Percentiles rank a stretch among this genome's conserved stretches.
These are phyloP conservation scores for Dactylellina parvicollis DNA, from an alignment of 2,329 filamentous ascomycete species.

Conservation along the genomic window DNA sequence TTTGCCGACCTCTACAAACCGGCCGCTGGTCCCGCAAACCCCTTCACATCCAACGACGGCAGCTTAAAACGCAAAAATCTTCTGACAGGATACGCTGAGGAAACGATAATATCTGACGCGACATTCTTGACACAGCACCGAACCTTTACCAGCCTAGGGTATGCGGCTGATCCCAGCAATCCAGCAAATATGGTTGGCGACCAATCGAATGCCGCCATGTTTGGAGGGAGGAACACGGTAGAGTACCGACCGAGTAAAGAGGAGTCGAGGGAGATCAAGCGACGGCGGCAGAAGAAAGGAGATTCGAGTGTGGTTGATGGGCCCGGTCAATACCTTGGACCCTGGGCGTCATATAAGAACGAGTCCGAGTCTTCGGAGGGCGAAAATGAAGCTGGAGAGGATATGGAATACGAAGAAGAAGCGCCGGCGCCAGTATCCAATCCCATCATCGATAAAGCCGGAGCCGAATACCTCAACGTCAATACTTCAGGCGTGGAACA, in stretches of 20 bases:
- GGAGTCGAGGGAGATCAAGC: constrained; percentile 72
- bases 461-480: constrained; percentile 64
- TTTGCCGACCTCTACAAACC: constrained; percentile 76
- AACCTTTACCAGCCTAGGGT: constrained; percentile 75
- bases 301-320: constrained; percentile 85
- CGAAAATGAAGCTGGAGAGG: constrained; percentile 74
- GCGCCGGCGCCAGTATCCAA: constrained; percentile 68
- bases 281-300: constrained; percentile 85
- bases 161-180: constrained; percentile 66
- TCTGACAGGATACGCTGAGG: constrained; percentile 84
- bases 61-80: constrained; percentile 80
- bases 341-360: constrained; percentile 86
- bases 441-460: constrained; percentile 65
- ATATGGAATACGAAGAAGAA: constrained; percentile 81
- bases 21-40: constrained; percentile 75
- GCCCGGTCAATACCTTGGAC: constrained; percentile 86
- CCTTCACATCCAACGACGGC: constrained; percentile 73
- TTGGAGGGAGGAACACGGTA: constrained; percentile 66
- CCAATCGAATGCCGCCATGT: constrained; percentile 57
- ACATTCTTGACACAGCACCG: constrained; percentile 89
- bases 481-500: constrained; percentile 73
- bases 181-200: constrained; percentile 59
- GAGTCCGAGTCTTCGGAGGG: constrained; percentile 76
- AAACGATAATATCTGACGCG: constrained; percentile 88
- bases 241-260: constrained; percentile 73